Base-by-base conservation (phyloP, 169 alveolate species). In the Eimeria acervulina region DNA sequence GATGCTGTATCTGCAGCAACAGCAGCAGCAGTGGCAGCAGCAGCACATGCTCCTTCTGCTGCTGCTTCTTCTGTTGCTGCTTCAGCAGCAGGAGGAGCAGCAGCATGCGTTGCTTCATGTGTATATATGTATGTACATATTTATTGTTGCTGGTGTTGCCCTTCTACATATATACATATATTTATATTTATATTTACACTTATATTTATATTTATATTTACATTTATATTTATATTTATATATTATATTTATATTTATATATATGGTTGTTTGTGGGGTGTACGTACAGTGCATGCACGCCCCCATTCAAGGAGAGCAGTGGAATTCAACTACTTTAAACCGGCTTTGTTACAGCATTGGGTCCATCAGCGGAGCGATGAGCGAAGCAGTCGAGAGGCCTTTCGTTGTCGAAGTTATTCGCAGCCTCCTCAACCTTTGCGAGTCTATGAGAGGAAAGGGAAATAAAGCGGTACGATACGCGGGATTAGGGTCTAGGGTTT, bases 331-430 rank as follows among this genome's bases (percentile, higher is more conserved):
- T 68, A 93, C 85, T 76, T 81, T 96, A 74, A 95, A 97, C 83
- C 94, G 96, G 36, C 52, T 97, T 40, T 97, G 98, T 80, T 97
- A 90, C 81, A 94, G 96, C 89, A 95, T 95, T 52, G 99, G 99
- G 8, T 98, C 99, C 52, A 99, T 99, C 76, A 98, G 99, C 38
- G 99, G 99, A 55, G 99, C 99, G 42, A 98, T 99, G 99, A 97
- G 97, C 33, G 99, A 99, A 81, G 96, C 96, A 31, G 98, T 98
- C 44, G 99, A 99, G 95, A 99, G 99, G 94, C 98, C 98, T 42
- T 99, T 99, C 96, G 97, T 99, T 59, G 99, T 99, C 44, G 96
- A 98, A 12, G 99, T 99, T 52, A 98, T 99, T 66, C 98, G 99
- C 95, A 98, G 98, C 61, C 98, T 99, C 63, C 98, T 99, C 70